phyloP scores from a whole-genome alignment of 805 yeast genomes.

The Ogataea paradorogensis region DNA sequence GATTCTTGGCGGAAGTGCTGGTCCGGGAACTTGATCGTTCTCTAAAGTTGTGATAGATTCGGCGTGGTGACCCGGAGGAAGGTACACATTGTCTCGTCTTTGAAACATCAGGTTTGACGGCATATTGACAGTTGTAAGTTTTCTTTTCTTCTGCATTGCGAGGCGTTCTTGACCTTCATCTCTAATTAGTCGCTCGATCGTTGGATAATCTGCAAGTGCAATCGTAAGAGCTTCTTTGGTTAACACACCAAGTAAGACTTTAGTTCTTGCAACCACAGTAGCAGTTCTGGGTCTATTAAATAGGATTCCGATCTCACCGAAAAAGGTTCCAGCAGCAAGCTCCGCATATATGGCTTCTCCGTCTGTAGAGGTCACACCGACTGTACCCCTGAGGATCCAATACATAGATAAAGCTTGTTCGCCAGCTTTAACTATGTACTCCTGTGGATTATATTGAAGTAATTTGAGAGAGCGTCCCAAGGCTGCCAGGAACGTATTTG shows the following conservation, averaged over 20 bases:
- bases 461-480: conserved; percentile 56
- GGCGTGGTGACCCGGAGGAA: conserved; percentile 1
- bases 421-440: conserved; percentile 65
- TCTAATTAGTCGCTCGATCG: conserved; percentile 62
- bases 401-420: conserved; percentile 76
- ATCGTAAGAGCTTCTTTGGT: conserved; percentile 59
- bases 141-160: conserved; percentile 65
- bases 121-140: conserved; percentile 39
- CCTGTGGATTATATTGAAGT: conserved; percentile 64
- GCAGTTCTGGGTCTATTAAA: conserved; percentile 78
- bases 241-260: conserved; percentile 64
- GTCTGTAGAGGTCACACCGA: conserved; percentile 72
- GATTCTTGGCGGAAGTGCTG: conserved; percentile 36
- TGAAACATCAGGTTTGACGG: conserved; percentile 14
- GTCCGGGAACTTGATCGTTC: conserved; percentile 38
- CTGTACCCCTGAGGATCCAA: conserved; percentile 75
- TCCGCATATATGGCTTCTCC: conserved; percentile 76
- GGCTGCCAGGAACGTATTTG: conserved; percentile 58
- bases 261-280: conserved; percentile 67
- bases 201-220: conserved; percentile 61
- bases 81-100: conserved; percentile 6
- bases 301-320: conserved; percentile 77
- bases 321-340: conserved; percentile 63
- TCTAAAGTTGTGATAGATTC: conserved; percentile 33
- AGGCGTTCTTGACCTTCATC: conserved; percentile 79